Percentiles rank a stretch among this genome's conserved stretches.
Conservation (phyloP, 2,329 filamentous ascomycete species). For the Rachicladosporium sp. region DNA sequence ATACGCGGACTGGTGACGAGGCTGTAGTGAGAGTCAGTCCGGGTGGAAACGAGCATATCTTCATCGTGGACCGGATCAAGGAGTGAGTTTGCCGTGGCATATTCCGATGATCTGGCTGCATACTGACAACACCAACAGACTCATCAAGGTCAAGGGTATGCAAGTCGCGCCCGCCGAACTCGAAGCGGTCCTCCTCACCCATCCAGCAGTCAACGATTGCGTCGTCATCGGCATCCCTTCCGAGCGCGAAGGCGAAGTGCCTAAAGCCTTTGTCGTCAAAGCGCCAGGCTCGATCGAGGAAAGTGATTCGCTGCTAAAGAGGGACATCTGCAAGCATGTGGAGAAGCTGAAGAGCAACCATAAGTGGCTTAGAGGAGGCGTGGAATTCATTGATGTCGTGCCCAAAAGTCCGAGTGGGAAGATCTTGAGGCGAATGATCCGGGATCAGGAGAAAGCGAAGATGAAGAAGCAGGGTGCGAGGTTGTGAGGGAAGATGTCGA, state of each 20-base stretch:
- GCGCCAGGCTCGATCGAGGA: slow-evolving; percentile 37
- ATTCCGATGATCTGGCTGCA: no score
- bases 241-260: slow-evolving; percentile 47
- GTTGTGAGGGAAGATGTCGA: slow-evolving; percentile 40
- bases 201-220: slow-evolving; percentile 63
- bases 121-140: slow-evolving; percentile 7
- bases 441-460: slow-evolving; percentile 61
- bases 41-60: slow-evolving; percentile 64
- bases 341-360: slow-evolving; percentile 49
- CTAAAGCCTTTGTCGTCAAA: slow-evolving; percentile 54
- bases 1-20: slow-evolving; percentile 71
- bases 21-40: slow-evolving; percentile 54
- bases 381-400: slow-evolving; percentile 45
- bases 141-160: slow-evolving; percentile 45
- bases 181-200: slow-evolving; percentile 65
- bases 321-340: slow-evolving; percentile 45
- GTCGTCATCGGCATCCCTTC: slow-evolving; percentile 65
- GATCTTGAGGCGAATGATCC: slow-evolving; percentile 50
- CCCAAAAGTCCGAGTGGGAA: slow-evolving; percentile 53
- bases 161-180: slow-evolving; percentile 79
- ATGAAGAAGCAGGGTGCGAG: slow-evolving; percentile 53
- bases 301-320: slow-evolving; percentile 35
- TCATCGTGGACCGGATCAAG: slow-evolving; percentile 73
- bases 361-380: slow-evolving; percentile 50
- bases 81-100: slow-evolving; percentile 27